Evolutionary conservation across 1,284 basidiomycete genomes (phyloP), one percentile per base, ranked within the genome.

Genomic region (Exsudoporus floridanus): DNA sequence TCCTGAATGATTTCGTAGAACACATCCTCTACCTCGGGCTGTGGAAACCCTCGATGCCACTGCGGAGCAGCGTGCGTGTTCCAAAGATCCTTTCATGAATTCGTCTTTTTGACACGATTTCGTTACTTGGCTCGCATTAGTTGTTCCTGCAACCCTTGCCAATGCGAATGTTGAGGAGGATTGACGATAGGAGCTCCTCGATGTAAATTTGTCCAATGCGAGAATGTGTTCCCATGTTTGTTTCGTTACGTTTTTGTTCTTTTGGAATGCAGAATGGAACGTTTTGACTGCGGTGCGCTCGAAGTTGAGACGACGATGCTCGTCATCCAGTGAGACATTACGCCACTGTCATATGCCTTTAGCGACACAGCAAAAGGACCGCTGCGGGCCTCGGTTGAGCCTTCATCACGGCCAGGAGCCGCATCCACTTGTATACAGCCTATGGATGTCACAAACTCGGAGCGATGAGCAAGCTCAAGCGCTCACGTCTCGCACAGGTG

Each of bases 1-100:
- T 16, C 30, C 3, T 28, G 5, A 16, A 45, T 16, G 2, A 41
- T 25, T 19, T 18, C 10, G 12, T 33, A 64, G 61, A 43, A 47
- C 3, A 19, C 59, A 21, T 13, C 59, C 6, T 28, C 52, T 9
- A 42, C 45, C 9, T 44, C 62, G 16, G 50, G 50, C 35, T 65
- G 61, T 31, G 60, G 61, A 36, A 63, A 65, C 19, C 58, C 54
- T 18, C 44, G 34, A 4, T 63, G 60, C 52, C 5, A 27, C 2
- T 65, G 62, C 49, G 60, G 58, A 44, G 13, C 52, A 12, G 51
- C 33, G 63, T 61, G 19, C 48, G 60, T 61, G 4, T 6, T 40
- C 27, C 7, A 38, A 35, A n/a, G 14, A 2, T 16, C 13, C 2
- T 8, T 27, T 3, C 7, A 16, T 18, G 23, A 4, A 31, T 3